These are phyloP conservation scores for Alternaria ethzedia DNA, from an alignment of 2,329 filamentous ascomycete species.

Conservation along the genomic window DNA sequence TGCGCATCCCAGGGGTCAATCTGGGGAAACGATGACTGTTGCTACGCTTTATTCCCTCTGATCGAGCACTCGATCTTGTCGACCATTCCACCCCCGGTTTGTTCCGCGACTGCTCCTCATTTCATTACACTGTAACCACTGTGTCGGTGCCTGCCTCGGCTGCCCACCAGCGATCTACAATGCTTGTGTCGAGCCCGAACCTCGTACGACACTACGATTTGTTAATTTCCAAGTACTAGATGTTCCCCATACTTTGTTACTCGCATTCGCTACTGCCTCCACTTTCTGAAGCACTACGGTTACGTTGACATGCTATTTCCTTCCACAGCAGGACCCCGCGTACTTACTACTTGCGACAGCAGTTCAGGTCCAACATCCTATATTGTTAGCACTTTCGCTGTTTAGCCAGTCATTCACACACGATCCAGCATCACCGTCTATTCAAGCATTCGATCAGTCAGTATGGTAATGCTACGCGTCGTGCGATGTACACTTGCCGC, in stretches of 20 bases:
- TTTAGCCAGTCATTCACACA: background rate
- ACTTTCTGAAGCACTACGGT: background rate
- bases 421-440: background rate
- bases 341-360: background rate
- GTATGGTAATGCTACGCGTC: background rate
- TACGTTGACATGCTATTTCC: background rate
- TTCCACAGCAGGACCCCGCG: background rate
- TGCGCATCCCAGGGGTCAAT: background rate
- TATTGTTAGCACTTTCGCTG: background rate
- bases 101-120: background rate
- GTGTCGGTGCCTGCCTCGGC: background rate
- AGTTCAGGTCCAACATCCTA: background rate
- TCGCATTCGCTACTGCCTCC: background rate
- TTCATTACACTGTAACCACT: background rate
- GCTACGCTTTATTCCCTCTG: background rate
- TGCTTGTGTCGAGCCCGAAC: background rate
- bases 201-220: constrained; percentile 1
- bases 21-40: background rate
- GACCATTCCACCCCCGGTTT: background rate
- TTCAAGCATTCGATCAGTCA: background rate
- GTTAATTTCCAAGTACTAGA: background rate
- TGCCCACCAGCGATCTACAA: background rate
- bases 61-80: background rate
- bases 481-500: background rate
- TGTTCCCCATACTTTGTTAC: background rate